Evolutionary conservation across 2,329 filamentous ascomycete species (phyloP), one percentile per base, ranked within the genome.

Genomic region (Fusarium sp.): DNA sequence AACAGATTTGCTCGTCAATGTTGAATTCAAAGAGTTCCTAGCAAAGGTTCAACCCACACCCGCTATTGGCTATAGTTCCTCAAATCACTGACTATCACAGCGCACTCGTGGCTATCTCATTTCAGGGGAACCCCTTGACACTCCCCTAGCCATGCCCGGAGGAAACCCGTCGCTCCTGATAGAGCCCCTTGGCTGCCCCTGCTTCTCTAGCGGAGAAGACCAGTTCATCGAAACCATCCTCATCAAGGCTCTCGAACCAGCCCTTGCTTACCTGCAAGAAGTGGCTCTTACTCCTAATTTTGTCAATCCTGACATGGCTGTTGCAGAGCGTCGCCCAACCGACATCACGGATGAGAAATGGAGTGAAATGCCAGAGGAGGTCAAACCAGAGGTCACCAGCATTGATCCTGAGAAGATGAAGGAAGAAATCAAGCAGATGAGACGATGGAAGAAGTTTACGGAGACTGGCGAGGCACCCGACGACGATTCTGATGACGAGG

Each of bases 141-240:
- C 83, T 3, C 86, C 87, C 4, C 80, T 94, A 12, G 83, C 87
- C 0, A 87, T 88, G 1, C 84, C 88, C 3, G 78, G 84, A 4
- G 87, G 88, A 15, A 89, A 88, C 74, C 79, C 82, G 0, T 74
- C 80, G 20, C 82, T 83, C 6, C 75, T 79, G 42, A 83, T 86
- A 77, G 84, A 84, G 1, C 74, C 81, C 17, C 84, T 88, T 48
- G 92, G 92, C 10, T 92, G 90, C 72, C 92, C 92, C 9, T 87
- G 90, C 70, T 92, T 92, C 81, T 91, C 92, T n/a, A 88, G 91
- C 4, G 92, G 92, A 7, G 90, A 93, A 70, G 76, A 82, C 3
- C 79, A 85, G 39, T 85, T 90, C 77, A 83, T 83, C 13, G 93
- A 97, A 80, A 84, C 85, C 42, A 87, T 94, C 69, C 86, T 95